These are phyloP conservation scores for Hydrangea macrophylla DNA, from an alignment of 148 eudicot genomes.

Conservation along the genomic window DNA sequence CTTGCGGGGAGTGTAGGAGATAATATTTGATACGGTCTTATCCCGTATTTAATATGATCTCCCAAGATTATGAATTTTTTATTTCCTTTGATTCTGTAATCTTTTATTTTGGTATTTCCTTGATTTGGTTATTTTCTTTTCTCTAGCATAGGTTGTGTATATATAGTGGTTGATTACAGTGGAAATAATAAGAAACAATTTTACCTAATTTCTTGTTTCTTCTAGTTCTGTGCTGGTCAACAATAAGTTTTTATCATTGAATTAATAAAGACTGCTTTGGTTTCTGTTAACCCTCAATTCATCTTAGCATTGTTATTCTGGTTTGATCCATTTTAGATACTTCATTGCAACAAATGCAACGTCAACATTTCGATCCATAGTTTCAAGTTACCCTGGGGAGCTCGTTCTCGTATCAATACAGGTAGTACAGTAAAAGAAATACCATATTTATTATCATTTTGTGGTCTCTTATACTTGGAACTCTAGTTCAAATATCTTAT, in stretches of 20 bases:
- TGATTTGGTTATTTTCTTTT: too few species aligned
- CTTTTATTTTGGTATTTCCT: too few species aligned
- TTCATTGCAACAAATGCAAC: slow-evolving; percentile 87
- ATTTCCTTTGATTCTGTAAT: too few species aligned
- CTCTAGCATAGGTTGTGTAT: too few species aligned
- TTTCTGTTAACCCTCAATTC: neutral
- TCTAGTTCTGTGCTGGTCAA: too few species aligned
- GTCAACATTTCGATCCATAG: slow-evolving; percentile 61
- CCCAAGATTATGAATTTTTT: too few species aligned
- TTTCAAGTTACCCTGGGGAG: slow-evolving; percentile 70
- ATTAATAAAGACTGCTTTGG: neutral
- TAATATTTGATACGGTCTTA: too few species aligned
- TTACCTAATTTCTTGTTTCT: too few species aligned
- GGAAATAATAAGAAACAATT: too few species aligned
- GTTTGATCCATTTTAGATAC: slow-evolving; percentile 30
- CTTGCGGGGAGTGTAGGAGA: too few species aligned
- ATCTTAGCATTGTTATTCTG: neutral
- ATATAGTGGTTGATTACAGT: too few species aligned
- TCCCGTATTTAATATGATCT: too few species aligned
- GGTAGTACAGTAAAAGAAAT: slow-evolving; percentile 34
- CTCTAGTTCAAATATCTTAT: neutral
- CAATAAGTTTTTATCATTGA: neutral
- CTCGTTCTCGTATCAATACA: slow-evolving; percentile 76
- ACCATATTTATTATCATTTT: neutral
- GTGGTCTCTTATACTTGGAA: neutral